phyloP scores from a whole-genome alignment of 2,329 filamentous ascomycete species.

The Diaporthe aspalathi region DNA sequence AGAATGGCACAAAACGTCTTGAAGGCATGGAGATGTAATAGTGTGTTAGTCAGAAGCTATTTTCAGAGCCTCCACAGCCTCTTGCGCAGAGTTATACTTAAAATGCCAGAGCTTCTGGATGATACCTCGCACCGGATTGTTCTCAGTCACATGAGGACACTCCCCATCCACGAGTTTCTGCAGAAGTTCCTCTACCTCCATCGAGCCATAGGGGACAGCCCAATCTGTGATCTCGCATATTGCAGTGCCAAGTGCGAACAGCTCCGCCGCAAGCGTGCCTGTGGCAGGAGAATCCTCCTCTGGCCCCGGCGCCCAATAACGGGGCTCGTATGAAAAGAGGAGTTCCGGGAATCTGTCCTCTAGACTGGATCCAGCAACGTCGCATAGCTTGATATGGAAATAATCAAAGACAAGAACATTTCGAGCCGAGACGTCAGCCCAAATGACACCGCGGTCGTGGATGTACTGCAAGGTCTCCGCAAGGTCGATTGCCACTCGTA shows the following conservation, averaged over 20 bases:
- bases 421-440: neutral
- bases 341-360: neutral
- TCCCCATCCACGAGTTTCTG: neutral
- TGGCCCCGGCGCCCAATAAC: constrained; percentile 1
- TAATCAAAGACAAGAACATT: neutral
- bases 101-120: constrained; percentile 3
- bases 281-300: neutral
- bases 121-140: neutral
- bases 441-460: constrained; percentile 1
- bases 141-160: constrained; percentile 1
- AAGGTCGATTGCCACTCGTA: constrained; percentile 1
- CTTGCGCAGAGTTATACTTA: too few relatives aligned
- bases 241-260: neutral
- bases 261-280: neutral
- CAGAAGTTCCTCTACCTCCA: constrained; percentile 1
- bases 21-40: too few relatives aligned
- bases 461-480: neutral
- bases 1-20: too few relatives aligned
- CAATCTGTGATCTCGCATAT: constrained; percentile 1
- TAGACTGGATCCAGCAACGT: neutral
- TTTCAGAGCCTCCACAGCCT: too few relatives aligned
- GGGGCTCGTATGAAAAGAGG: neutral
- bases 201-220: neutral
- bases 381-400: neutral
- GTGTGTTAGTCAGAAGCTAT: too few relatives aligned